phyloP scores from a whole-genome alignment of 768 basidiomycete genomes.

The Podaxis sp. region DNA sequence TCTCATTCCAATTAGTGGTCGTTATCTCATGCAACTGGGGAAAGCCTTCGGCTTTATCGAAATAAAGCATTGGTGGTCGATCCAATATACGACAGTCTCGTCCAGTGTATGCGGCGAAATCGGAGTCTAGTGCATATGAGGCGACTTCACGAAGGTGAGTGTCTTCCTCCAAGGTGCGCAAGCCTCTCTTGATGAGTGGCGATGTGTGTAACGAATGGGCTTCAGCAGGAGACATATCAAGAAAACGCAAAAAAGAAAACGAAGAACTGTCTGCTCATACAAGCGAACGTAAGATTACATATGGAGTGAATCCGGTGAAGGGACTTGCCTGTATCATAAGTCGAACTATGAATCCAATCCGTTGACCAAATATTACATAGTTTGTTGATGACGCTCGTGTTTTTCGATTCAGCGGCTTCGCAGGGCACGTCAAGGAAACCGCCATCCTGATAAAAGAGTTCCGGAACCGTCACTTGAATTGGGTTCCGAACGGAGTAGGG shows the following conservation, averaged over 20 bases:
- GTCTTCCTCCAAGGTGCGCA: slow-evolving; percentile 50
- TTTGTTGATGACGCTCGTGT: slow-evolving; percentile 56
- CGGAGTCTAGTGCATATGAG: slow-evolving; percentile 41
- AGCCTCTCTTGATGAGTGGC: slow-evolving; percentile 56
- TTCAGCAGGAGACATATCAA: slow-evolving; percentile 63
- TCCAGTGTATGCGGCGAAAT: slow-evolving; percentile 43
- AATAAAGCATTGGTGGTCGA: slow-evolving; percentile 27
- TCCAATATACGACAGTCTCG: slow-evolving; percentile 37
- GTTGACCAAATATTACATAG: slow-evolving; percentile 91
- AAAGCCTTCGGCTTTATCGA: slow-evolving; percentile 40
- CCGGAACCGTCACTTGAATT: slow-evolving; percentile 77
- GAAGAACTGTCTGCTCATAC: slow-evolving; percentile 41
- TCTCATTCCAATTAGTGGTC: slow-evolving; percentile 60
- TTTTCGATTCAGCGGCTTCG: slow-evolving; percentile 45
- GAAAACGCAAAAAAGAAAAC: slow-evolving; percentile 79
- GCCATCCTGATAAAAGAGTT: slow-evolving; percentile 75
- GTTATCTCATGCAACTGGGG: slow-evolving; percentile 66
- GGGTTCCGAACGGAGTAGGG: slow-evolving; percentile 89
- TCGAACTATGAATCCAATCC: slow-evolving; percentile 73
- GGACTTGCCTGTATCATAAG: slow-evolving; percentile 62
- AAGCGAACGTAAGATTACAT: slow-evolving; percentile 4
- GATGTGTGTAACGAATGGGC: slow-evolving; percentile 60
- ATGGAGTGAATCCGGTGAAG: background rate
- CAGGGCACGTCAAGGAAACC: slow-evolving; percentile 68
- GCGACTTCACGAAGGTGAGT: slow-evolving; percentile 36